These are phyloP conservation scores for Xylaria curta DNA, from an alignment of 495 filamentous ascomycete species.

Conservation along the genomic window DNA sequence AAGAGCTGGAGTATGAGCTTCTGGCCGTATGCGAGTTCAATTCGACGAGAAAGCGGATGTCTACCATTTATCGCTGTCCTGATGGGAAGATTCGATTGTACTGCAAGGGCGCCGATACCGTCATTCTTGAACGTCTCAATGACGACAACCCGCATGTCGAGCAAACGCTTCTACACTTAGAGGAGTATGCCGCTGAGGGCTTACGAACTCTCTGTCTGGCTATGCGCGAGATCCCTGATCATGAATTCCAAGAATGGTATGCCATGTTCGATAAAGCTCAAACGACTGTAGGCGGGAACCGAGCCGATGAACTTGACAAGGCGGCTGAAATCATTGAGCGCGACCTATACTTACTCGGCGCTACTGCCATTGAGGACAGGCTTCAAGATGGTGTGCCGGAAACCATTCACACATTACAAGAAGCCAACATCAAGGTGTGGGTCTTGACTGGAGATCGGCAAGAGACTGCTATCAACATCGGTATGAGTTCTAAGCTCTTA, in stretches of 20 bases:
- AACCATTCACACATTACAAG: conserved; percentile 96
- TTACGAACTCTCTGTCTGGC: conserved; percentile 94
- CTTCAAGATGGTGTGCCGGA: conserved; percentile 98
- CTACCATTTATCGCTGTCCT: conserved; percentile 92
- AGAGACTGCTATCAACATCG: conserved; percentile 99
- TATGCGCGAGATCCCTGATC: conserved; percentile 90
- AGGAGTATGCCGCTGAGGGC: conserved; percentile 97
- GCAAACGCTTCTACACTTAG: conserved; percentile 85
- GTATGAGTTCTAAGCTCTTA: conserved; percentile 98
- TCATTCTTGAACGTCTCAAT: conserved; percentile 85
- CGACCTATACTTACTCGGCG: conserved; percentile 88
- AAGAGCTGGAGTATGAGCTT: conserved; percentile 84
- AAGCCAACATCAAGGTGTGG: conserved; percentile 98
- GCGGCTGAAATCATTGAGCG: conserved; percentile 94
- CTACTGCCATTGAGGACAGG: conserved; percentile 96
- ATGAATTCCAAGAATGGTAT: conserved; percentile 89
- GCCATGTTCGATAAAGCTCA: conserved; percentile 86
- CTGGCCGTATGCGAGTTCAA: conserved; percentile 98
- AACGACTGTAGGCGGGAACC: conserved; percentile 90
- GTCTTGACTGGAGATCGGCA: conserved; percentile 97
- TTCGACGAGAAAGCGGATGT: conserved; percentile 97
- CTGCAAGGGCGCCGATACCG: conserved; percentile 97
- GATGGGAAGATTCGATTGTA: conserved; percentile 94
- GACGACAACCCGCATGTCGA: conserved; percentile 85
- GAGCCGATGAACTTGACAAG: conserved; percentile 95